Evolutionary conservation across 192 early-diverging fungal species (phyloP).

Genomic region (Dissophora ornata): DNA sequence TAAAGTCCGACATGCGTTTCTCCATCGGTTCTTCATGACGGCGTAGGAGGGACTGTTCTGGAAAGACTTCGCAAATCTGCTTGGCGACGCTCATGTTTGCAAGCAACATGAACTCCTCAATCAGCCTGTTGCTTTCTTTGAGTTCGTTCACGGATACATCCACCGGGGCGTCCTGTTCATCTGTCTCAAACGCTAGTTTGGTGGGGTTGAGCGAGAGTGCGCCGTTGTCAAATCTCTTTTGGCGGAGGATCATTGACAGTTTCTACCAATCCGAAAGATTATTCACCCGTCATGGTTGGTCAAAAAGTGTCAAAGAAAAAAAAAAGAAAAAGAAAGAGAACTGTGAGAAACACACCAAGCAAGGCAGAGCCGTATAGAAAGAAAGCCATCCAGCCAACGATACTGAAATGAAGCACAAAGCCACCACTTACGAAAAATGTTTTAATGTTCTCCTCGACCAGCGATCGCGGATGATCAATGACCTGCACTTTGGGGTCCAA

Average conservation of each 20-base stretch:
- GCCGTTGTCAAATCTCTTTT: constrained; percentile 79
- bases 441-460: constrained; percentile 55
- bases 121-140: constrained; percentile 90
- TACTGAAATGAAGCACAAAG: background rate
- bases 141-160: constrained; percentile 87
- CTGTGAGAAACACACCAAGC: background rate
- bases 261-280: constrained; percentile 40
- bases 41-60: constrained; percentile 92
- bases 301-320: too few species aligned
- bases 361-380: too few species aligned
- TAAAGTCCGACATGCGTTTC: constrained; percentile 78
- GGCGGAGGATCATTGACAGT: constrained; percentile 80
- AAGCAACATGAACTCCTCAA: constrained; percentile 98
- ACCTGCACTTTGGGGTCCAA: constrained; percentile 62
- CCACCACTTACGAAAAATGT: constrained; percentile 56
- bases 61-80: constrained; percentile 88
- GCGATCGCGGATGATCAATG: constrained; percentile 33
- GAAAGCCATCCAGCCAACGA: too few species aligned
- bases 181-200: constrained; percentile 89
- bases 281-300: too few species aligned
- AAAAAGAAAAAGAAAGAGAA: background rate
- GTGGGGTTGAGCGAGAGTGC: constrained; percentile 89
- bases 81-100: constrained; percentile 95
- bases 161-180: constrained; percentile 87
- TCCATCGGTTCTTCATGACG: constrained; percentile 77